Conservation (phyloP, 2,329 filamentous ascomycete genomes). For the Albophoma yamanashiensis region DNA sequence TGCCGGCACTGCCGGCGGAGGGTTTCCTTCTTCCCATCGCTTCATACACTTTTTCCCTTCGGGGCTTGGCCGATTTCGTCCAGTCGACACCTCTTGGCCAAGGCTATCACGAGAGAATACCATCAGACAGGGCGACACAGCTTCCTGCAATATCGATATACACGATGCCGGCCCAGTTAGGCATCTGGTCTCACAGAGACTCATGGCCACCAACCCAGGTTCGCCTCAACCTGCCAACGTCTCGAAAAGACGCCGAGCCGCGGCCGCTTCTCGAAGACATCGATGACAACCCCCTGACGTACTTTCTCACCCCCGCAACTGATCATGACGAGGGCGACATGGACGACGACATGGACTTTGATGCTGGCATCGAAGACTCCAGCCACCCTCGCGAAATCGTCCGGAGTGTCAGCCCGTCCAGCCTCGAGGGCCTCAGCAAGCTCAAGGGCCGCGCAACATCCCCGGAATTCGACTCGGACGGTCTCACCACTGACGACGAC, state of each 20-base stretch:
- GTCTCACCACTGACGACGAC: constrained; percentile 32
- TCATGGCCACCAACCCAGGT: constrained; percentile 44
- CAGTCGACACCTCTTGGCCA: neutral
- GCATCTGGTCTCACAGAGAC: constrained; percentile 26
- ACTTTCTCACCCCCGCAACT: constrained; percentile 42
- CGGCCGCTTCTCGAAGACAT: constrained; percentile 35
- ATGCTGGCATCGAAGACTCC: constrained; percentile 46
- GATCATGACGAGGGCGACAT: constrained; percentile 27
- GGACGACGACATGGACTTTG: constrained; percentile 38
- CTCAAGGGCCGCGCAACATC: constrained; percentile 21
- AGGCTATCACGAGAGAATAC: neutral
- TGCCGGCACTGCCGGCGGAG: constrained; percentile 3
- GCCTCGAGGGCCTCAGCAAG: constrained; percentile 39
- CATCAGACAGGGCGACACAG: neutral
- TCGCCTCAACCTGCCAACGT: constrained; percentile 30
- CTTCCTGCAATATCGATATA: neutral
- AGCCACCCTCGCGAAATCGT: constrained; percentile 33
- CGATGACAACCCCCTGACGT: constrained; percentile 42
- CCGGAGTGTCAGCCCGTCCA: constrained; percentile 46
- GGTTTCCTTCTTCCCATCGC: neutral
- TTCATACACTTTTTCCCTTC: neutral
- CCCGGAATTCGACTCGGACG: constrained; percentile 28
- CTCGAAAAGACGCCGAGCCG: constrained; percentile 17
- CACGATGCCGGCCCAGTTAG: constrained; percentile 24
- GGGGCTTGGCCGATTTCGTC: neutral